phyloP scores from a whole-genome alignment of 768 basidiomycete species.

The Termitomyces sp. region DNA sequence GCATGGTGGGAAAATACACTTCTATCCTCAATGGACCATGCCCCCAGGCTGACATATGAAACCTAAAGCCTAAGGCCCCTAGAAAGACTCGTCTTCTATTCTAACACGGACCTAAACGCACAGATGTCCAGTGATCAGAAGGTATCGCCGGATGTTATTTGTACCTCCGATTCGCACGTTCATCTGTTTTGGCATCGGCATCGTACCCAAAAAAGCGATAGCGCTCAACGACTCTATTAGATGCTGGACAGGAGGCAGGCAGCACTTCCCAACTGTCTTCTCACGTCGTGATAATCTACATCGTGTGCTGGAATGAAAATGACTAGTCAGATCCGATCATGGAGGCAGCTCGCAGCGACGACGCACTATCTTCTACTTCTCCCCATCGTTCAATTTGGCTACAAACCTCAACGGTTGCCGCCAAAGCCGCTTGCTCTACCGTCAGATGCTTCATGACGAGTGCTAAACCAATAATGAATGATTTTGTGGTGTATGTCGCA shows the following conservation, averaged over 20 bases:
- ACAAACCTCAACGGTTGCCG: constrained; percentile 87
- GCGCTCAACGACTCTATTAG: constrained; percentile 11
- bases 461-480: constrained; percentile 82
- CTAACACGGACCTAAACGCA: not conserved
- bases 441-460: constrained; percentile 71
- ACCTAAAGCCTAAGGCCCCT: not conserved
- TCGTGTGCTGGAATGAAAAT: constrained; percentile 71
- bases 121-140: not conserved
- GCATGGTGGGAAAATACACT: not conserved
- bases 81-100: not conserved
- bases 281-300: constrained; percentile 92
- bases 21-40: not conserved
- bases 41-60: not conserved
- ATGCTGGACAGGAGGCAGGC: constrained; percentile 50
- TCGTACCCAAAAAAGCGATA: not conserved
- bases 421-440: constrained; percentile 79
- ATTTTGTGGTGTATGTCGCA: constrained; percentile 84
- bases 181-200: not conserved
- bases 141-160: not conserved
- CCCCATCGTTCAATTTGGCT: constrained; percentile 98
- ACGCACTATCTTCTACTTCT: constrained; percentile 98
- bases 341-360: constrained; percentile 28
- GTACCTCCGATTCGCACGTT: not conserved
- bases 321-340: constrained; percentile 6
- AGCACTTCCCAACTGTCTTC: constrained; percentile 79